A percentile compares a stretch with the other conserved stretches of the same genome.
phyloP scores from a whole-genome alignment of 148 eudicot genomes.

The Camellia japonica region DNA sequence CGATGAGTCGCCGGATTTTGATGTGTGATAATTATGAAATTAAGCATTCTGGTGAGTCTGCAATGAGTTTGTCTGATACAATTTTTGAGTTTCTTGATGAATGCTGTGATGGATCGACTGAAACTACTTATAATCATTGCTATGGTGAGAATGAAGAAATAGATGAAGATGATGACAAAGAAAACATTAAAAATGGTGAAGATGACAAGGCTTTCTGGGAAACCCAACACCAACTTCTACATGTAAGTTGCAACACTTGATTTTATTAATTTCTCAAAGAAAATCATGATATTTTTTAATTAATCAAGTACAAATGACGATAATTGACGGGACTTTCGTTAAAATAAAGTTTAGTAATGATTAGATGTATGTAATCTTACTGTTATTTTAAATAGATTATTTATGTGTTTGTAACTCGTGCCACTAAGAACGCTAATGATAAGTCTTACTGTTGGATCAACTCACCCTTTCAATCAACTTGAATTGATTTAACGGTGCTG shows the following conservation, averaged over 20 bases:
- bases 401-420: too few species aligned
- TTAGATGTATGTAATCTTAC: too few species aligned
- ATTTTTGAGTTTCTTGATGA: slow-evolving; percentile 53
- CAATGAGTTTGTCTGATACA: slow-evolving; percentile 48
- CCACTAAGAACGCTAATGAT: too few species aligned
- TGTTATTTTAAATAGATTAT: too few species aligned
- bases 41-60: slow-evolving; percentile 31
- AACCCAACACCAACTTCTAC: slow-evolving; percentile 34
- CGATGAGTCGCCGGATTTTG: slow-evolving; percentile 31
- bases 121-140: slow-evolving; percentile 26
- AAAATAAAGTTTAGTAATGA: too few species aligned
- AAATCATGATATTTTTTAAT: too few species aligned
- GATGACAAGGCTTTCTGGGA: slow-evolving; percentile 56
- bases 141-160: slow-evolving; percentile 13
- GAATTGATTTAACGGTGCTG: too few species aligned
- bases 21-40: slow-evolving; percentile 6
- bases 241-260: slow-evolving; percentile 22
- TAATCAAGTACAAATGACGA: too few species aligned
- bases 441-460: too few species aligned
- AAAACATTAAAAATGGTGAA: slow-evolving; percentile 16
- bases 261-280: too few species aligned
- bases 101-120: slow-evolving; percentile 25
- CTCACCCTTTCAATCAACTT: too few species aligned
- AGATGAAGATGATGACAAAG: slow-evolving; percentile 26
- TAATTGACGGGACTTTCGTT: too few species aligned